These are phyloP conservation scores for Sphagnurus paluster DNA, from an alignment of 1,284 basidiomycete species.

Conservation along the genomic window DNA sequence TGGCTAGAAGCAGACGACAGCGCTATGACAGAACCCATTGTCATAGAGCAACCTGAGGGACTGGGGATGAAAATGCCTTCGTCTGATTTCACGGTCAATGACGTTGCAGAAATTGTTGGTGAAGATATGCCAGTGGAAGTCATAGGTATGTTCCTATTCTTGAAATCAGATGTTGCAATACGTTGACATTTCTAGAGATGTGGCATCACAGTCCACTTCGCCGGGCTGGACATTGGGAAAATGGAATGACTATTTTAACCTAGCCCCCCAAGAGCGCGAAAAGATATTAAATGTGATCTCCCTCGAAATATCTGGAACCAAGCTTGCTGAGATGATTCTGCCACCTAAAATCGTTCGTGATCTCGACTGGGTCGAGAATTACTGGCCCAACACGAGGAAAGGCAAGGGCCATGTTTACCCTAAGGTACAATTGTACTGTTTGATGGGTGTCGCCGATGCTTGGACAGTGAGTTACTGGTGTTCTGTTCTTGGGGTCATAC, in stretches of 20 bases:
- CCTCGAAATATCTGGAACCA: conserved; percentile 80
- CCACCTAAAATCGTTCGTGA: conserved; percentile 88
- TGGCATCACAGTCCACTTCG: conserved; percentile 78
- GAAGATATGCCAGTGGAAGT: conserved; percentile 81
- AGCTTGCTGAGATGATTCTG: conserved; percentile 72
- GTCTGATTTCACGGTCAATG: conserved; percentile 65
- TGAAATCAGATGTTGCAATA: conserved; percentile 7
- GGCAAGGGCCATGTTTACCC: conserved; percentile 81
- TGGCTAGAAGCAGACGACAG: conserved; percentile 72
- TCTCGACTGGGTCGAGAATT: conserved; percentile 95
- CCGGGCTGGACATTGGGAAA: conserved; percentile 86
- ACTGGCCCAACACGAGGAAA: conserved; percentile 81
- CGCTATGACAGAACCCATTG: conserved; percentile 76
- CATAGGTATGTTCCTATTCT: conserved; percentile 62
- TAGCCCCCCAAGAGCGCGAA: conserved; percentile 64
- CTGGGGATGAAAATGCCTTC: conserved; percentile 86
- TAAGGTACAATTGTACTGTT: conserved; percentile 94
- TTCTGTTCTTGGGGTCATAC: not conserved
- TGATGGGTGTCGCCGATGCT: conserved; percentile 82
- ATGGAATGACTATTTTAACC: conserved; percentile 88
- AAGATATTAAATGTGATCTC: conserved; percentile 92
- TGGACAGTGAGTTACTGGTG: conserved; percentile 74
- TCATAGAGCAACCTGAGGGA: conserved; percentile 75
- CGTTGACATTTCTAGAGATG: conserved; percentile 50
- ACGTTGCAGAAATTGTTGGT: conserved; percentile 82